A percentile compares a stretch with the other conserved stretches of the same genome.
These are phyloP conservation scores for Antitrichia curtipendula DNA, from an alignment of 225 moss, liverwort and hornwort species.

Conservation along the genomic window DNA sequence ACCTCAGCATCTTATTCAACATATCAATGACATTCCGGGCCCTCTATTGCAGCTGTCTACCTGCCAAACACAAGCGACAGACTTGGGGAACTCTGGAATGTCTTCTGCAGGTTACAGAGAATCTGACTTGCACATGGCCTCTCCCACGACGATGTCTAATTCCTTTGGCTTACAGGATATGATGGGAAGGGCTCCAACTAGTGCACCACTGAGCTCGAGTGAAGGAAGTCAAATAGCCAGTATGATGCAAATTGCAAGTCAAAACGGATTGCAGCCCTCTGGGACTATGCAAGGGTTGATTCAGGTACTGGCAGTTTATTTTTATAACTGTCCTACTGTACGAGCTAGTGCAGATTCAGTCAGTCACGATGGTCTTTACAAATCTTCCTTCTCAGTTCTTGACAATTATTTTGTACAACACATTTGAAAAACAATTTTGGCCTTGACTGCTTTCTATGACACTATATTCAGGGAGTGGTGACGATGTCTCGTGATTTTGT, in stretches of 20 bases:
- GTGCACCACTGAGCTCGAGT: slow-evolving; percentile 19
- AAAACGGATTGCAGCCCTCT: slow-evolving; percentile 45
- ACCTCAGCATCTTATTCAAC: slow-evolving; percentile 45
- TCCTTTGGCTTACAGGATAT: slow-evolving; percentile 63
- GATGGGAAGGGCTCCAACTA: slow-evolving; percentile 51
- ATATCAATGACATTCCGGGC: slow-evolving; percentile 60
- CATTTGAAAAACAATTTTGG: not conserved
- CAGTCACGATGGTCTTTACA: not conserved
- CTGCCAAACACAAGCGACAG: slow-evolving; percentile 64
- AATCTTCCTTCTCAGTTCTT: not conserved
- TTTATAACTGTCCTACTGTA: not conserved
- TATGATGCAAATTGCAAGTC: slow-evolving; percentile 41
- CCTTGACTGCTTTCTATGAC: not conserved
- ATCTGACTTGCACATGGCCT: slow-evolving; percentile 59
- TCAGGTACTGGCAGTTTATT: slow-evolving; percentile 18
- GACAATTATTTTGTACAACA: not conserved
- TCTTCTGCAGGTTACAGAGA: slow-evolving; percentile 51
- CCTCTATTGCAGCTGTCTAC: slow-evolving; percentile 70
- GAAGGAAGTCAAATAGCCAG: slow-evolving; percentile 58
- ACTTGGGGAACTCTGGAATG: slow-evolving; percentile 37
- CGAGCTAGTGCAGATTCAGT: not conserved
- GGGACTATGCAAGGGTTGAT: slow-evolving; percentile 26
- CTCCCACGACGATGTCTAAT: slow-evolving; percentile 50
- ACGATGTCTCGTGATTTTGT: not conserved
- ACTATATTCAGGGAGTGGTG: not conserved